Percentiles rank a stretch among this genome's conserved stretches.
phyloP scores from a whole-genome alignment of 148 eudicot genomes.

The Tetragonia tetragonoides region DNA sequence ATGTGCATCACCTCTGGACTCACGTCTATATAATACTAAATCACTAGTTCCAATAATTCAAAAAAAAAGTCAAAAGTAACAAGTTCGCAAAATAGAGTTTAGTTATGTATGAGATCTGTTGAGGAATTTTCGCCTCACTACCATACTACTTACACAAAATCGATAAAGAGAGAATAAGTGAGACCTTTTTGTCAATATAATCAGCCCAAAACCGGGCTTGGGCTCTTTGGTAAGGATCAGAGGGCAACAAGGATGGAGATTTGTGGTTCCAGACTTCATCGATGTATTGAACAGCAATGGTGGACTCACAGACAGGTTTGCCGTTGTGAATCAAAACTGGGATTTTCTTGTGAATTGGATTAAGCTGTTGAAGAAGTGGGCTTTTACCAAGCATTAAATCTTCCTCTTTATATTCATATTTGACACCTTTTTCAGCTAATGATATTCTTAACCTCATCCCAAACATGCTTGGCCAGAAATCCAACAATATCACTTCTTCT shows the following conservation, averaged over 20 bases:
- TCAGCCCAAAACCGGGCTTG: slow-evolving; percentile 23
- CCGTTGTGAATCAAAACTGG: slow-evolving; percentile 5
- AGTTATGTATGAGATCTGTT: too few species aligned
- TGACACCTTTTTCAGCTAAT: slow-evolving; percentile 8
- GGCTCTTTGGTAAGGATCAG: slow-evolving; percentile 9
- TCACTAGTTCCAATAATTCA: too few species aligned
- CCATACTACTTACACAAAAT: too few species aligned
- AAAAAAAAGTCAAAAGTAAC: too few species aligned
- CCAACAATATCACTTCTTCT: slow-evolving; percentile 4
- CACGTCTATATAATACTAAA: too few species aligned
- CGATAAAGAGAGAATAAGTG: neutral
- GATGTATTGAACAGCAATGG: slow-evolving; percentile 1
- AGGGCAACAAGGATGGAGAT: neutral
- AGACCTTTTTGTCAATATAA: slow-evolving; percentile 14
- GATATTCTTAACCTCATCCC: slow-evolving; percentile 5
- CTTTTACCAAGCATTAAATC: slow-evolving; percentile 3
- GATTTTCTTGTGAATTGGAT: slow-evolving; percentile 10
- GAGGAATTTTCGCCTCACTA: neutral
- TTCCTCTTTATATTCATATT: slow-evolving; percentile 3
- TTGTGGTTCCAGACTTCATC: neutral
- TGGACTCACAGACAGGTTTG: neutral
- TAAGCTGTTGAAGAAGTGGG: neutral
- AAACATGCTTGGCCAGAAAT: slow-evolving; percentile 11
- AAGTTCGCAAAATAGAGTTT: too few species aligned
- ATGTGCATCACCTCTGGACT: too few species aligned